Percentiles rank a stretch among this genome's conserved stretches.
These are phyloP conservation scores for Nepenthes mirabilis DNA, from an alignment of 148 eudicot genomes.

Conservation along the genomic window DNA sequence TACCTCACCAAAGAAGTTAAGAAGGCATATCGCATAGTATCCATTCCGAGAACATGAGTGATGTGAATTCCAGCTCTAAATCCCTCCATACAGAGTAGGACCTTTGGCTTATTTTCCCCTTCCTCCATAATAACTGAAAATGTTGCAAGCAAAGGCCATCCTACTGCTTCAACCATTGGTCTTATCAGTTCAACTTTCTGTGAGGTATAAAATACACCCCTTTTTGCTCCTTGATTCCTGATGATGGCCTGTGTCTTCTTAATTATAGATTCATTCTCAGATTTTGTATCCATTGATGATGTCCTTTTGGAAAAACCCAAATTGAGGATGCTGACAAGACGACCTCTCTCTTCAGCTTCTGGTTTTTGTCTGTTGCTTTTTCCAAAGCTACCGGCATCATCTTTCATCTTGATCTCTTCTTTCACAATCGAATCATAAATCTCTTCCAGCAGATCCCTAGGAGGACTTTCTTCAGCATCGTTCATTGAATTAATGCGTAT, in stretches of 20 bases:
- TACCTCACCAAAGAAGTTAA: constrained; percentile 88
- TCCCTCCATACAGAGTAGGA: constrained; percentile 91
- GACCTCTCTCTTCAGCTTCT: constrained; percentile 78
- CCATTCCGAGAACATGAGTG: constrained; percentile 90
- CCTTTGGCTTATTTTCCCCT: constrained; percentile 83
- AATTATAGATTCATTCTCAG: constrained; percentile 80
- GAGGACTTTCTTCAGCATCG: constrained; percentile 87
- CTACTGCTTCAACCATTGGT: constrained; percentile 96
- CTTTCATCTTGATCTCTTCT: constrained; percentile 97
- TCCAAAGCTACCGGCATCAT: constrained; percentile 40
- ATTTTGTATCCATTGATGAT: constrained; percentile 44
- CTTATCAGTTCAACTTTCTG: constrained; percentile 71
- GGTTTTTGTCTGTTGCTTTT: constrained; percentile 62
- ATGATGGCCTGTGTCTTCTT: constrained; percentile 80
- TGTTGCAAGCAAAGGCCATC: constrained; percentile 99
- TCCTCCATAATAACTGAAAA: constrained; percentile 96
- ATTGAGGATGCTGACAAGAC: constrained; percentile 87
- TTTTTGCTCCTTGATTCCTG: constrained; percentile 56
- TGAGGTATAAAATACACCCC: constrained; percentile 85
- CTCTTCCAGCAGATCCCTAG: constrained; percentile 77
- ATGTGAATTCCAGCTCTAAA: constrained; percentile 90
- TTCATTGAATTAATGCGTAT: constrained; percentile 61
- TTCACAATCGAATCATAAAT: constrained; percentile 88
- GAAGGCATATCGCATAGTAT: constrained; percentile 98
- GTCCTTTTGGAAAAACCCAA: constrained; percentile 74